Base-by-base conservation (phyloP, 2,329 filamentous ascomycete species). In the Zymoseptoria passerinii region DNA sequence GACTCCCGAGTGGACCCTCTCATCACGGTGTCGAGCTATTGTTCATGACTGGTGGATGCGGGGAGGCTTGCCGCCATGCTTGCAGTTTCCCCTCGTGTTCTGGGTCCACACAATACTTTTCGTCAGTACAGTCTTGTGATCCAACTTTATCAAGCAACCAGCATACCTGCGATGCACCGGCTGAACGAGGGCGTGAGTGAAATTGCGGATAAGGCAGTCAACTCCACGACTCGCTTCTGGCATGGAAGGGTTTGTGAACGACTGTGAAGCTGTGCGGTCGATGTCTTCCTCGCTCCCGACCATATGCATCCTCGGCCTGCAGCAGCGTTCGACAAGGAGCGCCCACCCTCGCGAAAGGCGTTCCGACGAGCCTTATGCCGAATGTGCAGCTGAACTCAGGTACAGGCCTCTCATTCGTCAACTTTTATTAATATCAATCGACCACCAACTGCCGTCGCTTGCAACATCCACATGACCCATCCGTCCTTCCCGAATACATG, bases 381-480 rank as follows among this genome's bases (percentile, higher is more conserved):
- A 52, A 19, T 52, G 53, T 28, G 53, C 52, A 28, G 57, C 28
- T 50, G 27, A 49, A 40, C 10, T 28, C 56, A 58, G 56, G 48
- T 52, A 53, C 50, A 20, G 29, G 50, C 28, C 5, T 52, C 23
- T 60, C 50, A 61, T 58, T 61, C 55, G 58, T 44, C 35, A 13
- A 13, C 35, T 44, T 44, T 29, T 44, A 16, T 5, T 16, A 44
- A 44, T 6, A 16, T 44, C 35, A 4, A 3, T 4, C 23, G 23
- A 23, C 2, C 23, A 6, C 16, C 35, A 44, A 44, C 13, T 44
- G 35, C 35, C 35, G 35, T 44, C 35, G 35, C 35, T 44, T 44
- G 16, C 23, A 23, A 23, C 13, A 44, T 44, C 35, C 35, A n/a
- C 35, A 10, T 44, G 35, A 44, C n/a, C 35, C 35, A n/a, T 44